These are phyloP conservation scores for Penicillium digitatum DNA, from an alignment of 2,329 filamentous ascomycete species.

Conservation along the genomic window DNA sequence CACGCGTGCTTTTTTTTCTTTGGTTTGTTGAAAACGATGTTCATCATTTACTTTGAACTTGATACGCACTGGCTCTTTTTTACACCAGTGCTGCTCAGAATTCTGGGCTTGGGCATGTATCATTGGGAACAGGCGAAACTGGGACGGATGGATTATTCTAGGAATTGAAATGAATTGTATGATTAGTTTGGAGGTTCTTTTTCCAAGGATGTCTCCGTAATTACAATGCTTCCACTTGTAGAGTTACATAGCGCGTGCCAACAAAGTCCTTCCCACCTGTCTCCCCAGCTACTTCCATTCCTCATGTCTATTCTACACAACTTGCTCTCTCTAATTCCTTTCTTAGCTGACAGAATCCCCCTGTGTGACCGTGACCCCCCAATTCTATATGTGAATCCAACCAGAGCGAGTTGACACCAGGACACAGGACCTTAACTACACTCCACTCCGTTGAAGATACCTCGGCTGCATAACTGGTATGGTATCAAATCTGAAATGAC, in stretches of 20 bases:
- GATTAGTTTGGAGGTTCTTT: constrained; percentile 22
- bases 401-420: too few relatives aligned
- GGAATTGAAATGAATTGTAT: constrained; percentile 33
- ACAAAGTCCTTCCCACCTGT: background rate
- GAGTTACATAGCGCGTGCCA: background rate
- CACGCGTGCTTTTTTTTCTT: constrained; percentile 18
- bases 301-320: background rate
- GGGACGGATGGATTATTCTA: constrained; percentile 19
- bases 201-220: background rate
- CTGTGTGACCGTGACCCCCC: background rate
- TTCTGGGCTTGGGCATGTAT: constrained; percentile 22
- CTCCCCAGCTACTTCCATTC: background rate
- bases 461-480: background rate
- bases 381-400: background rate
- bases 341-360: background rate
- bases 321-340: background rate
- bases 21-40: constrained; percentile 10
- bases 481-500: too few relatives aligned
- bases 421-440: too few relatives aligned
- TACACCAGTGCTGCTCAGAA: constrained; percentile 16
- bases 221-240: background rate
- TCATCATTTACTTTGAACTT: constrained; percentile 17
- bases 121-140: constrained; percentile 21
- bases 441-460: background rate
- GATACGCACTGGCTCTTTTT: constrained; percentile 21